phyloP scores from a whole-genome alignment of 208 protist species.

The Novymonas esmeraldas region DNA sequence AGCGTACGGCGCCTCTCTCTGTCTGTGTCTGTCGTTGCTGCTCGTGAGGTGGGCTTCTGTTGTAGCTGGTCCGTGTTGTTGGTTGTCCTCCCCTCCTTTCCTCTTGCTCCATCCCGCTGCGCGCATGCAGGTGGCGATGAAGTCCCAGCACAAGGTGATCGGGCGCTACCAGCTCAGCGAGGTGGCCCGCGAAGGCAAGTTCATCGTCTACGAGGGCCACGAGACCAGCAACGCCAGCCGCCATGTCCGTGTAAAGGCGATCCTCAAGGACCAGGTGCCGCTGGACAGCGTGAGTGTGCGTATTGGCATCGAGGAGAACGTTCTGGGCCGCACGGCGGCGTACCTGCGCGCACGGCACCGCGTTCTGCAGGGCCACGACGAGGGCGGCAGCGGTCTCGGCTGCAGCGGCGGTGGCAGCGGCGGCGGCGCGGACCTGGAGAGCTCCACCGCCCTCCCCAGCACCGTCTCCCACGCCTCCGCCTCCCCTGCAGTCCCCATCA shows the following conservation, averaged over 20 bases:
- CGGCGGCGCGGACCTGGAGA: slow-evolving; percentile 17
- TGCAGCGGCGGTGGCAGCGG: too few species aligned
- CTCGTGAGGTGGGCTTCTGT: too few species aligned
- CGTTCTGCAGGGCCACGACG: slow-evolving; percentile 10
- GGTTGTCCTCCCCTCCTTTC: neutral
- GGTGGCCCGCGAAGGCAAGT: slow-evolving; percentile 18
- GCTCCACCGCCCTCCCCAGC: slow-evolving; percentile 6
- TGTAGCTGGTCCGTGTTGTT: too few species aligned
- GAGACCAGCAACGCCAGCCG: slow-evolving; percentile 12
- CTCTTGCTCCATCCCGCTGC: neutral
- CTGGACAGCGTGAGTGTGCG: slow-evolving; percentile 18
- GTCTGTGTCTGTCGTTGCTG: too few species aligned
- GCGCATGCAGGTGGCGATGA: neutral
- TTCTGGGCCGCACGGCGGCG: slow-evolving; percentile 17
- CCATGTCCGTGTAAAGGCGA: slow-evolving; percentile 28
- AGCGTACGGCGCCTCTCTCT: too few species aligned
- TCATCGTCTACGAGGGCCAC: slow-evolving; percentile 27
- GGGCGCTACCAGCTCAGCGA: slow-evolving; percentile 31
- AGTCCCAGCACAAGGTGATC: neutral
- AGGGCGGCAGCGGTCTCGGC: neutral
- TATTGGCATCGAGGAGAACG: slow-evolving; percentile 26
- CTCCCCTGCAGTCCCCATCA: slow-evolving; percentile 8
- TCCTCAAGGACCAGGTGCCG: slow-evolving; percentile 22
- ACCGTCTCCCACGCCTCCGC: slow-evolving; percentile 17
- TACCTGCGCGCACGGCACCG: slow-evolving; percentile 17